A percentile compares a stretch with the other conserved stretches of the same genome.
Conservation (phyloP, 2,329 filamentous ascomycete genomes). For the Alternaria brassicae region DNA sequence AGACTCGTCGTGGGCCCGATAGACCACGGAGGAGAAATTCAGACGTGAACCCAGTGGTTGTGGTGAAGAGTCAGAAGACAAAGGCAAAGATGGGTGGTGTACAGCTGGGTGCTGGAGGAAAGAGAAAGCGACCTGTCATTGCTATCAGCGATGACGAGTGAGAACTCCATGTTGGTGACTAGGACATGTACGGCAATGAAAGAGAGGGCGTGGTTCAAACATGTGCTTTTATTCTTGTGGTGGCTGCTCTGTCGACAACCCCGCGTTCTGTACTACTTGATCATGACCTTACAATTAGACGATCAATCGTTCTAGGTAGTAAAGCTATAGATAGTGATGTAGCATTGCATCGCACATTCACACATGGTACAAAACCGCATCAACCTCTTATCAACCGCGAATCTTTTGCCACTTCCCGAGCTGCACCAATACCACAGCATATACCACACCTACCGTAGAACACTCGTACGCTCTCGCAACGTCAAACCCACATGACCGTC, state of each 20-base stretch:
- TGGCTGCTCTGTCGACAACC: not conserved
- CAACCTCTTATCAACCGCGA: not conserved
- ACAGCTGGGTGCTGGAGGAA: slow-evolving; percentile 15
- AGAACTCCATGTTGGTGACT: not conserved
- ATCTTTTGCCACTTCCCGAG: not conserved
- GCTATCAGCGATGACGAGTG: slow-evolving; percentile 24
- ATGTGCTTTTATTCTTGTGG: not conserved
- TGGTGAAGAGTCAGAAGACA: not conserved
- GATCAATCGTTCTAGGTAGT: not conserved
- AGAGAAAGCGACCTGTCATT: slow-evolving; percentile 23
- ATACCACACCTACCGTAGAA: not conserved
- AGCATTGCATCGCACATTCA: not conserved
- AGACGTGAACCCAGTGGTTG: slow-evolving; percentile 7
- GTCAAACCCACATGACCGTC: not conserved
- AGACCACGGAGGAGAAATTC: not conserved
- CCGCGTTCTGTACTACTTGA: not conserved
- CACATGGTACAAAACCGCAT: not conserved
- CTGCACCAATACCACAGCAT: not conserved
- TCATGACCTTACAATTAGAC: not conserved
- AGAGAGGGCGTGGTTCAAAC: not conserved
- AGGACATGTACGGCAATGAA: not conserved
- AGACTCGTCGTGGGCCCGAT: not conserved
- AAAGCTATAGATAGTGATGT: not conserved
- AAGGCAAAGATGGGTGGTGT: slow-evolving; percentile 13
- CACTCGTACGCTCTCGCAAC: not conserved